Evolutionary conservation across 768 basidiomycete genomes (phyloP).

Genomic region (Boletus pseudopeckii): DNA sequence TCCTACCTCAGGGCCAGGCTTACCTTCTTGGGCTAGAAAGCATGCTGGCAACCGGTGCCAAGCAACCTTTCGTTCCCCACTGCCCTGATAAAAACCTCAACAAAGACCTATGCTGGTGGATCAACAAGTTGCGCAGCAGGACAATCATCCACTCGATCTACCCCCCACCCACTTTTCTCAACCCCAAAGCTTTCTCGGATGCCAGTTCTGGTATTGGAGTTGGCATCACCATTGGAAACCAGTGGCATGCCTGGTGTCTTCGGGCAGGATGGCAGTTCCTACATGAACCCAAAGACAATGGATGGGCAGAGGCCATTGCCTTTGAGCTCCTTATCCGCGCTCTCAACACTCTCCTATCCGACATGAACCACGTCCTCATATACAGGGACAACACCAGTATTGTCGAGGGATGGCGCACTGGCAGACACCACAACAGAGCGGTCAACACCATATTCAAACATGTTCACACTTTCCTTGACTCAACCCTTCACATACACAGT

Average conservation of each 20-base stretch:
- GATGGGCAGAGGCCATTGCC: not conserved
- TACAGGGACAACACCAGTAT: not conserved
- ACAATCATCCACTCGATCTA: not conserved
- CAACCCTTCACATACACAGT: too few species aligned
- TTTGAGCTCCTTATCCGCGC: not conserved
- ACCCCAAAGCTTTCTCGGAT: not conserved
- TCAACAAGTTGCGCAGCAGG: rapidly evolving
- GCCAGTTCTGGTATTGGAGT: not conserved
- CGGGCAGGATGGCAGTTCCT: not conserved
- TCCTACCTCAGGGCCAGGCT: not conserved
- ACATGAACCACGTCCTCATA: not conserved
- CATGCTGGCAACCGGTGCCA: not conserved
- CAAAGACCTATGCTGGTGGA: not conserved
- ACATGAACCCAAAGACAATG: not conserved
- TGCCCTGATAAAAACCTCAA: not conserved
- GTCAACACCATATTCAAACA: not conserved
- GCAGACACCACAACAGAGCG: not conserved
- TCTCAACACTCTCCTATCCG: not conserved
- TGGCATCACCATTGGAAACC: not conserved
- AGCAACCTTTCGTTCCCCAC: not conserved
- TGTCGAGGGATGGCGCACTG: not conserved
- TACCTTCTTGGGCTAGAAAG: not conserved
- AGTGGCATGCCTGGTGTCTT: not conserved
- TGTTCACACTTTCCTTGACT: not conserved
- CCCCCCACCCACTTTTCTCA: not conserved